Conservation (phyloP, 1,284 basidiomycete species). For the Tilletia setariae region DNA sequence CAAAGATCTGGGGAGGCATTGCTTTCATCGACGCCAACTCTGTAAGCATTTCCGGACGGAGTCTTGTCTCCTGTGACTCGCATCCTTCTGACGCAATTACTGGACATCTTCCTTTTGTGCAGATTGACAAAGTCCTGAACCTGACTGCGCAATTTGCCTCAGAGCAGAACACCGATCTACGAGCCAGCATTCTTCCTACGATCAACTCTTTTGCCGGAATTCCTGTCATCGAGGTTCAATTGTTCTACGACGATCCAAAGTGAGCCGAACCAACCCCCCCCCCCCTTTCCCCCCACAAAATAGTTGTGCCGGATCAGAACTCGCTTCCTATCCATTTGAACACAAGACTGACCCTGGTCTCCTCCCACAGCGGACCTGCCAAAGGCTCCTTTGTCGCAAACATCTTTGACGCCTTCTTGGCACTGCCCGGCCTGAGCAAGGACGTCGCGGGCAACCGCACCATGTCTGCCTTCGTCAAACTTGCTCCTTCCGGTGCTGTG, state of each 20-base stretch:
- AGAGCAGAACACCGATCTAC: constrained; percentile 13
- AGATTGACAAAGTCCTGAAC: constrained; percentile 17
- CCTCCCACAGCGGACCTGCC: not conserved
- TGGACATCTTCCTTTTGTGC: too few species aligned
- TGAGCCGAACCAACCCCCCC: too few species aligned
- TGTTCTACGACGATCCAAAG: not conserved
- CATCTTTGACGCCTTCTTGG: not conserved
- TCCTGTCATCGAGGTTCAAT: not conserved
- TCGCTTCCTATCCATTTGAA: too few species aligned
- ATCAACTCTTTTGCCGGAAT: constrained; percentile 15
- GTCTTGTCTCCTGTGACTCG: too few species aligned
- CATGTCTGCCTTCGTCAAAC: not conserved
- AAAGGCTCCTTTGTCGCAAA: not conserved
- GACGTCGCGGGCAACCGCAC: not conserved
- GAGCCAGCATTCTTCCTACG: constrained; percentile 16
- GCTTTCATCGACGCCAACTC: constrained; percentile 5
- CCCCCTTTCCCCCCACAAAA: too few species aligned
- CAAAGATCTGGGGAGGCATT: constrained; percentile 16
- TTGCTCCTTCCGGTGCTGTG: not conserved
- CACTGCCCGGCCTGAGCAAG: not conserved
- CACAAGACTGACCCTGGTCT: too few species aligned
- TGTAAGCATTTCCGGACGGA: not conserved
- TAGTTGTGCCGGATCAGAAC: too few species aligned
- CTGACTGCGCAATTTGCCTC: constrained; percentile 15
- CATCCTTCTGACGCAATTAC: too few species aligned